Base-by-base conservation (phyloP, 306 rosid species). In the Ziziphus jujuba region DNA sequence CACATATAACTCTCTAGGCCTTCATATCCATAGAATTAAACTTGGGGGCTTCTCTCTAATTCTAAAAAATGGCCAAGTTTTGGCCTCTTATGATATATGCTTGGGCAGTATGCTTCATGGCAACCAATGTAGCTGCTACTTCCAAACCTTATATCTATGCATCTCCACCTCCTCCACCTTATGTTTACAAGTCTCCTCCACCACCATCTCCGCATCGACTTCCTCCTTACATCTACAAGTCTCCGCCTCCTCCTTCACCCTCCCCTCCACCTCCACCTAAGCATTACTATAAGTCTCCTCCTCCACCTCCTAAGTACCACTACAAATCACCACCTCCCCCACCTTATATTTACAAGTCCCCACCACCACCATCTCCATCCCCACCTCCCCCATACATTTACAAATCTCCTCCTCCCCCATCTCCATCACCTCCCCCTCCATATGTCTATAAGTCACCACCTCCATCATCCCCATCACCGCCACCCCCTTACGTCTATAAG, bases 81-180 rank as follows among this genome's bases (percentile, higher is more conserved):
- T 72, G 77, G 78, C 82, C 66, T 21, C 44, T 25, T 33, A 56
- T 77, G 8, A 33, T 49, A 24, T 72, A 9, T 77, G 75, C 70
- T 23, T 38, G 72, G 52, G 78, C 74, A 48, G 6, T 72, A 61
- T 36, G 77, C 75, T 38, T 72, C 24, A 22, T 77, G 24, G 74
- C 71, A 19, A 72, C 71, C 52, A 56, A 57, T 66, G 78, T 72
- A 61, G 82, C 58, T 2, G 82, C 82, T 38, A 33, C 59, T 19
- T n/a, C 70, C 31, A 36, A 61, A 22, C 66, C 74, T 24, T 70
- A 71, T 15, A 52, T 31, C 22, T 71, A 66, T 65, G 59, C 77
- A 59, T 59, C 72, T 6, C 69, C 76, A 21, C 69, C 77, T 0
- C 69, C 75, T 0, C 53, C 52, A 0, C 59, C 74, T 0, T 49